These are phyloP conservation scores for Bipolaris cookei DNA, from an alignment of 2,329 filamentous ascomycete genomes.

Conservation along the genomic window DNA sequence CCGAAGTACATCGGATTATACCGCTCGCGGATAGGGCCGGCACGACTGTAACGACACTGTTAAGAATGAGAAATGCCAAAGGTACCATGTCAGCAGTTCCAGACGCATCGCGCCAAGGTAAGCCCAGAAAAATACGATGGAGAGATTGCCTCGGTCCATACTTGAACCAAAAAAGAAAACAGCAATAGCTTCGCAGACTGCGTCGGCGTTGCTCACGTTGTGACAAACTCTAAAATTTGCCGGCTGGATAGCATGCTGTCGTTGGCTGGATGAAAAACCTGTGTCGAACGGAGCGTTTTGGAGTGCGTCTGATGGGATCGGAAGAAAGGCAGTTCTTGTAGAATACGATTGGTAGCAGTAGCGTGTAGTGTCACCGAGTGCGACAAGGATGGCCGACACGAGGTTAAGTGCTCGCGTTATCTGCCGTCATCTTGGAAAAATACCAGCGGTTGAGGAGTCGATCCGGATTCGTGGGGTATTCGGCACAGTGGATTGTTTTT, in stretches of 20 bases:
- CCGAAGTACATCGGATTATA: slow-evolving; percentile 27
- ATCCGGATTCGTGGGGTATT: background rate
- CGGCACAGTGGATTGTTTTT: no score
- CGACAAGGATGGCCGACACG: background rate
- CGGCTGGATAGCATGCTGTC: background rate
- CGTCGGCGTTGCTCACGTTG: background rate
- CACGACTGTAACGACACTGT: slow-evolving; percentile 10
- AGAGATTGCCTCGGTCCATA: background rate
- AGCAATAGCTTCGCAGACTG: background rate
- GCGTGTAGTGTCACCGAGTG: background rate
- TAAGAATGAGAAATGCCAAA: slow-evolving; percentile 25
- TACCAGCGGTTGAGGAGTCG: background rate
- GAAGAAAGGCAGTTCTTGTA: background rate
- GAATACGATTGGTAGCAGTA: background rate
- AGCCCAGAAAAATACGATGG: background rate
- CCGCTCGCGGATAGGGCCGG: slow-evolving; percentile 25
- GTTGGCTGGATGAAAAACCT: background rate
- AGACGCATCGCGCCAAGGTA: no score
- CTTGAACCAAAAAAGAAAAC: background rate
- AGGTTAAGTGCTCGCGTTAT: background rate
- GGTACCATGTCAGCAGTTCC: slow-evolving; percentile 24
- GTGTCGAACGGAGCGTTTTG: background rate
- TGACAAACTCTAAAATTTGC: background rate
- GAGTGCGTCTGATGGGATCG: background rate
- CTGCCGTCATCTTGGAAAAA: background rate